phyloP scores from a whole-genome alignment of 2,329 filamentous ascomycete genomes.

The Epichloe amarillans region DNA sequence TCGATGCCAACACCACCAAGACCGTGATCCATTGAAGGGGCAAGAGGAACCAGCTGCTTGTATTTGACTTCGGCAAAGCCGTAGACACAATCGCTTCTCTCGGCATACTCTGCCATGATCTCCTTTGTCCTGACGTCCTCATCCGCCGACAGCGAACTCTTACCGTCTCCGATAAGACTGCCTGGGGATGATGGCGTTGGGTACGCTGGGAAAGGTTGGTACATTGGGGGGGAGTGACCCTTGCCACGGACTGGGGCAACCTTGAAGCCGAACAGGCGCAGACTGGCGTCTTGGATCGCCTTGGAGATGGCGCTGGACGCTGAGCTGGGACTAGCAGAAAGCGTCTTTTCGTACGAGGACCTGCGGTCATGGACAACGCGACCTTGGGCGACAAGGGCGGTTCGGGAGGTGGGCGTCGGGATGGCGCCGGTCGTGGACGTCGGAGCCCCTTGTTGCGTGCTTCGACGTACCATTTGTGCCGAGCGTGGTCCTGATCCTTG shows the following conservation, averaged over 20 bases:
- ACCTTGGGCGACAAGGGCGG: conserved; percentile 60
- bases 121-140: conserved; percentile 71
- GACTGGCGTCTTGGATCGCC: conserved; percentile 84
- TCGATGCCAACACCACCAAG: conserved; percentile 49
- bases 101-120: conserved; percentile 81
- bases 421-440: conserved; percentile 57
- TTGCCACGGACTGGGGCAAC: conserved; percentile 54
- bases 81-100: conserved; percentile 88
- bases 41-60: conserved; percentile 83
- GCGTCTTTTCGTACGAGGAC: conserved; percentile 62
- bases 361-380: conserved; percentile 60
- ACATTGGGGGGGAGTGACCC: conserved; percentile 60
- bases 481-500: conserved; percentile 41
- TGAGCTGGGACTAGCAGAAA: conserved; percentile 57
- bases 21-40: conserved; percentile 63
- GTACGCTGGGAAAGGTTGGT: conserved; percentile 75
- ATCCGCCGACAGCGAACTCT: conserved; percentile 44
- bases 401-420: conserved; percentile 52
- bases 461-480: conserved; percentile 56
- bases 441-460: conserved; percentile 64
- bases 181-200: conserved; percentile 49
- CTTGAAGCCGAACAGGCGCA: conserved; percentile 58
- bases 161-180: conserved; percentile 54
- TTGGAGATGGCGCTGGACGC: conserved; percentile 88
- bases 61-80: conserved; percentile 98